Conservation (phyloP, 768 basidiomycete genomes). For the Boletus speciosus region DNA sequence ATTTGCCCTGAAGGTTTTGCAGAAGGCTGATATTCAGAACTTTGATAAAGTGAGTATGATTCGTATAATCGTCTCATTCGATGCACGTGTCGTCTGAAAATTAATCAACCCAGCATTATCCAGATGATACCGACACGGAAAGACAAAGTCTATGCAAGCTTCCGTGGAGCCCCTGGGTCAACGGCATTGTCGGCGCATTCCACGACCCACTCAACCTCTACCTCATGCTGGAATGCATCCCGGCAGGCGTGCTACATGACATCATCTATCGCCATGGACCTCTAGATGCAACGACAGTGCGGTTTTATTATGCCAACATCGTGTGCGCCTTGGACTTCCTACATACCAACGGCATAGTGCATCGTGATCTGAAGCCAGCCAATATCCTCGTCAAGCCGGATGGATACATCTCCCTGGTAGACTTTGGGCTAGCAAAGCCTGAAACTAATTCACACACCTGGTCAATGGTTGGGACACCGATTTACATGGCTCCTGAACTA, state of each 20-base stretch:
- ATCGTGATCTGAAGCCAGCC: slow-evolving; percentile 57
- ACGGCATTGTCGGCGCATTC: slow-evolving; percentile 44
- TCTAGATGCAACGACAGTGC: slow-evolving; percentile 31
- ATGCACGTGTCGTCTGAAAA: background rate
- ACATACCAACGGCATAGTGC: slow-evolving; percentile 41
- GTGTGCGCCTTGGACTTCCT: slow-evolving; percentile 48
- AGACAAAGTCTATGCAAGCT: slow-evolving; percentile 38
- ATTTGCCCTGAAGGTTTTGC: slow-evolving; percentile 47
- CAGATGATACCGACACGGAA: slow-evolving; percentile 39
- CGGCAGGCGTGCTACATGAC: slow-evolving; percentile 41
- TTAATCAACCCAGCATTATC: slow-evolving; percentile 18
- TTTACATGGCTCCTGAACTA: slow-evolving; percentile 52
- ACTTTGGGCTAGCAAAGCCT: slow-evolving; percentile 44
- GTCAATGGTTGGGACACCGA: slow-evolving; percentile 44
- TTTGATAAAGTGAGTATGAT: slow-evolving; percentile 28
- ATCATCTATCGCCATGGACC: slow-evolving; percentile 33
- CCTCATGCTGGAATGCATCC: slow-evolving; percentile 48
- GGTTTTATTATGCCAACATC: slow-evolving; percentile 58
- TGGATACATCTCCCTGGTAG: slow-evolving; percentile 52
- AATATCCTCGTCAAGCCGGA: slow-evolving; percentile 55
- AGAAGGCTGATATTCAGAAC: slow-evolving; percentile 34
- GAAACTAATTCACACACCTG: slow-evolving; percentile 15
- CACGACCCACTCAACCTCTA: slow-evolving; percentile 48
- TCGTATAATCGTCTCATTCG: background rate
- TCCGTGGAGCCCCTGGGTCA: slow-evolving; percentile 54